A percentile compares a stretch with the other conserved stretches of the same genome.
Evolutionary conservation across 1,284 basidiomycete genomes (phyloP).

Genomic region (Tilletiaria anomala): DNA sequence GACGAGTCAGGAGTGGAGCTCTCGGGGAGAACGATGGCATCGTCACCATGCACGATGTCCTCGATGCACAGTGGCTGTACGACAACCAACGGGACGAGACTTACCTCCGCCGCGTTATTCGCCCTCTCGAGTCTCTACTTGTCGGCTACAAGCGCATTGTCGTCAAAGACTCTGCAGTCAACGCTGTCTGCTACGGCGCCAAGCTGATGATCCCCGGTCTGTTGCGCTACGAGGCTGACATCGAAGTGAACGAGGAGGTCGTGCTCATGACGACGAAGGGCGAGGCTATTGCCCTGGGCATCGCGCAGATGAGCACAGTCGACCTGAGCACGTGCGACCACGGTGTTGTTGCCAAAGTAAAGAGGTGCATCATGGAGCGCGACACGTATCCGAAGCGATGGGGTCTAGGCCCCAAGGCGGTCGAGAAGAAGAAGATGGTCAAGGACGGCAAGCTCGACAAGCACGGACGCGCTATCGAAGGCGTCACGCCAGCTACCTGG

Average conservation of each 20-base stretch:
- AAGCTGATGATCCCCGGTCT: constrained; percentile 99
- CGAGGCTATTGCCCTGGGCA: constrained; percentile 88
- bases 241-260: constrained; percentile 88
- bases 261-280: constrained; percentile 99
- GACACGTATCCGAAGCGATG: constrained; percentile 95
- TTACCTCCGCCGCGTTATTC: constrained; percentile 86
- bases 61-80: constrained; percentile 97
- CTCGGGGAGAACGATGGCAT: constrained; percentile 96
- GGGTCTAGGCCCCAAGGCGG: constrained; percentile 90
- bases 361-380: constrained; percentile 97
- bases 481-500: constrained; percentile 81
- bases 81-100: constrained; percentile 98
- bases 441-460: constrained; percentile 83
- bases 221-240: constrained; percentile 89
- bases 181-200: constrained; percentile 97
- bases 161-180: constrained; percentile 97
- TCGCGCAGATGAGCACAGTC: constrained; percentile 74
- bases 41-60: constrained; percentile 98
- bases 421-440: constrained; percentile 80
- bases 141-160: constrained; percentile 97
- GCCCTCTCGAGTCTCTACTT: constrained; percentile 84
- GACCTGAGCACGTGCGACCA: constrained; percentile 97
- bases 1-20: constrained; percentile 85
- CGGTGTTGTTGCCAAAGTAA: constrained; percentile 97
- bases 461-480: constrained; percentile 81